Base-by-base conservation (phyloP, 257 asterid species). In the Rhazya stricta region DNA sequence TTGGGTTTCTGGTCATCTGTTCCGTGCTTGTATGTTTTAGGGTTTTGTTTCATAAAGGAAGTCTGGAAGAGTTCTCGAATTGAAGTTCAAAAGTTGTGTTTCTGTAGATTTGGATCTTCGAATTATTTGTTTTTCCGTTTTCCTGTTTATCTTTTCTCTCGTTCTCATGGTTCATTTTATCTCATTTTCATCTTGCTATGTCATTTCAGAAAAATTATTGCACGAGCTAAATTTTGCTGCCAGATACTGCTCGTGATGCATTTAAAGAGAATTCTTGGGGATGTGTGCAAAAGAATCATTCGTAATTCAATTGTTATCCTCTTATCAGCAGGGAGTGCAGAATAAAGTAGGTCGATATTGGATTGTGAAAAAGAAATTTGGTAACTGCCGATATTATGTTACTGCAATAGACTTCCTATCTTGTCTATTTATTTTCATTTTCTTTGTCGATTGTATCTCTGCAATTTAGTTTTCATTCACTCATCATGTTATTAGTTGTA, bases 91-190 rank as follows among this genome's bases (percentile, higher is more conserved):
- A 25, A 36, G 21, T 53, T 51, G 36, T 19, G n/a, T 32, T 54
- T 37, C 51, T 21, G 9, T 78, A 21, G 75, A 67, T 73, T 67
- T 67, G 67, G 78, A 78, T 78, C 78, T 73, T 29, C 27, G 65
- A 32, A 66, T 54, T 67, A n/a, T 69, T 72, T 72, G 69, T 23
- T 23, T 8, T 62, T 27, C 15, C 62, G n/a, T n/a, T n/a, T n/a
- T n/a, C n/a, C n/a, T n/a, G n/a, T 48, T 36, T 65, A 5, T 32
- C 10, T 45, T 66, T 45, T 51, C 30, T 71, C 53, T 54, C 6
- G 37, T 36, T 54, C 50, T 66, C 19, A 37, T 37, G 3, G 18
- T 1, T 37, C 9, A 7, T 29, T 8, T 46, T 23, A 29, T 18
- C 43, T 48, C 60, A 69, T 48, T 48, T 68, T 16, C 16, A 5